phyloP scores from a whole-genome alignment of 2,329 filamentous ascomycete genomes.

The Teratosphaeria destructans region DNA sequence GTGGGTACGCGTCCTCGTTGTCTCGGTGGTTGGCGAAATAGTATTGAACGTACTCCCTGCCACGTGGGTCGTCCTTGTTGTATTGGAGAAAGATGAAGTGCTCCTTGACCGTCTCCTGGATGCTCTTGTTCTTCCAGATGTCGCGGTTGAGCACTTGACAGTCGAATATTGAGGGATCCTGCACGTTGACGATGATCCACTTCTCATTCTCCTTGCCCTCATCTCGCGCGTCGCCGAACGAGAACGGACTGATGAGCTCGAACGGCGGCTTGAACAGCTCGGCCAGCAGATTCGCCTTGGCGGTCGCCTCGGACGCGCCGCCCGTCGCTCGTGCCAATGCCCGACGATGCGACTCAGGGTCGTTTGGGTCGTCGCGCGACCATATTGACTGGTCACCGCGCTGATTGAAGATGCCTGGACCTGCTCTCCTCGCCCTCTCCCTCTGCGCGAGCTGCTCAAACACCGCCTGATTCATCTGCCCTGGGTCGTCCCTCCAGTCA shows the following conservation, averaged over 20 bases:
- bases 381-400: slow-evolving; percentile 47
- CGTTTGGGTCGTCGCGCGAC: slow-evolving; percentile 41
- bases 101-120: slow-evolving; percentile 72
- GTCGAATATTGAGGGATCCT: slow-evolving; percentile 86
- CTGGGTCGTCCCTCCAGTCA: slow-evolving; percentile 43
- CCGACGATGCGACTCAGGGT: slow-evolving; percentile 40
- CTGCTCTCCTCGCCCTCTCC: slow-evolving; percentile 8
- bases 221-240: slow-evolving; percentile 77
- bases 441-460: slow-evolving; percentile 52
- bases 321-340: slow-evolving; percentile 52
- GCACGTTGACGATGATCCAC: slow-evolving; percentile 92
- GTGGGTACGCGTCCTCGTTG: slow-evolving; percentile 81
- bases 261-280: slow-evolving; percentile 90
- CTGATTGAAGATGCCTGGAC: slow-evolving; percentile 59
- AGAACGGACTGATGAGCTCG: slow-evolving; percentile 66
- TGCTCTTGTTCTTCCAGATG: slow-evolving; percentile 79
- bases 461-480: slow-evolving; percentile 50
- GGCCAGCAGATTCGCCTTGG: slow-evolving; percentile 68
- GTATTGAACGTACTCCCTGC: slow-evolving; percentile 74
- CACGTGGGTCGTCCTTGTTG: slow-evolving; percentile 70
- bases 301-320: slow-evolving; percentile 53
- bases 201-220: slow-evolving; percentile 81
- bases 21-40: slow-evolving; percentile 69
- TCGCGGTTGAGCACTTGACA: slow-evolving; percentile 91
- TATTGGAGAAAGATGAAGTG: slow-evolving; percentile 97